Evolutionary conservation across 2,329 filamentous ascomycete species (phyloP), one percentile per base, ranked within the genome.

Genomic region (Aspergillus pseudotamarii): DNA sequence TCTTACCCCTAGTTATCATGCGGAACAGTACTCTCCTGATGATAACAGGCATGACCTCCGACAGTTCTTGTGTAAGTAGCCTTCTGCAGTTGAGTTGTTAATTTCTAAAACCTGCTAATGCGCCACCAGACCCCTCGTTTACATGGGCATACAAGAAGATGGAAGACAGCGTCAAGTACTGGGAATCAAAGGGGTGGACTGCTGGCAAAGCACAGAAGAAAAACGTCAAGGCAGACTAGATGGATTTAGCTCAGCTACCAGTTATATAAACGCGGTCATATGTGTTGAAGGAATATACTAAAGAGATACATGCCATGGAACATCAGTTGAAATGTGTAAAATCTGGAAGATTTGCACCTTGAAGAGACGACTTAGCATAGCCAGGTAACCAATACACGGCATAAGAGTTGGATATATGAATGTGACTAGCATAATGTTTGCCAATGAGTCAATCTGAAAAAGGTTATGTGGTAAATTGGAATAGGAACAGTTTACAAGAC

Each of bases 1-100:
- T 10, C 75, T 88, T 57, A 89, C 87, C 1, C 87, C 87, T 0
- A 81, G 82, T 4, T 79, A 87, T 45, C 87, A 89, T 68, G 75
- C 82, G 11, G 75, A 76, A 59, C 73, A 77, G 16, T 88, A 89
- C 67, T 81, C 75, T 43, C 81, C 82, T 0, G 85, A 87, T 50
- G 85, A 87, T 60, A 88, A 89, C 67, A 75, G 87, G 4, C 87
- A 82, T 65, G 87, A 89, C 77, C 76, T 82, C 66, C 77, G 83
- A 59, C 85, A 84, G 30, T 87, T 87, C 69, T 72, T 87, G 62
- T 89, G 72, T 75, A 66, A 55, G 73, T 67, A 38, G 50, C 21
- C n/a, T 51, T 32, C 38, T 3, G 28, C 6, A 28, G 3, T 26
- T n/a, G 10, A 11, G 10, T 43, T 30, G n/a, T 9, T 38, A 11